A percentile compares a stretch with the other conserved stretches of the same genome.
Conservation (phyloP, 192 early-diverging fungal genomes). For the Backusella luteola region DNA sequence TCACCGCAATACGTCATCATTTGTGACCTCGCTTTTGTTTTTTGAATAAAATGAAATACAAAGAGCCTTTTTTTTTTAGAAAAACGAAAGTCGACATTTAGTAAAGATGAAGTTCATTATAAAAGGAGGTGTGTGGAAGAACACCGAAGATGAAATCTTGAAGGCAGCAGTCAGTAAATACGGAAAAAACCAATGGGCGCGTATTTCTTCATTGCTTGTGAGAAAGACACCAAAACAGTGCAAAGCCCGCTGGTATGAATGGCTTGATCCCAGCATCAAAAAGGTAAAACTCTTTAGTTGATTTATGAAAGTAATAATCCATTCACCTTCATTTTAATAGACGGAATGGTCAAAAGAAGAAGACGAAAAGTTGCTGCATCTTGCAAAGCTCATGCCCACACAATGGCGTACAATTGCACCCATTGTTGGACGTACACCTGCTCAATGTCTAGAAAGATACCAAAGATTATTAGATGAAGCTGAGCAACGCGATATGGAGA, state of each 20-base stretch:
- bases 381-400: slow-evolving; percentile 99
- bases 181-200: slow-evolving; percentile 99
- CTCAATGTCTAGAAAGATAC: slow-evolving; percentile 97
- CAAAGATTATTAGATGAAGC: slow-evolving; percentile 95
- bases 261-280: slow-evolving; percentile 98
- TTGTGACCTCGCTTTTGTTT: background rate
- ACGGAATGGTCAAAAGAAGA: slow-evolving; percentile 99
- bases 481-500: slow-evolving; percentile 75
- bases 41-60: background rate
- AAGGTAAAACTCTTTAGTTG: slow-evolving; percentile 52
- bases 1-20: background rate
- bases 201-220: slow-evolving; percentile 93
- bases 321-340: slow-evolving; percentile 21
- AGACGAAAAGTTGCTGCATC: slow-evolving; percentile 94
- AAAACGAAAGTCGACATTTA: background rate
- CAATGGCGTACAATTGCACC: slow-evolving; percentile 99
- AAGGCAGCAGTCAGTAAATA: slow-evolving; percentile 98
- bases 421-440: slow-evolving; percentile 93
- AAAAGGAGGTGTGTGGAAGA: slow-evolving; percentile 98
- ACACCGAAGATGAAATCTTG: slow-evolving; percentile 98
- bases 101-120: slow-evolving; percentile 50
- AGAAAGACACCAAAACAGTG: slow-evolving; percentile 98
- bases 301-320: background rate
- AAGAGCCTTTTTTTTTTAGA: background rate
- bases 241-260: slow-evolving; percentile 99